Conservation (phyloP, 2,329 filamentous ascomycete genomes). For the Fusarium kyushuense region DNA sequence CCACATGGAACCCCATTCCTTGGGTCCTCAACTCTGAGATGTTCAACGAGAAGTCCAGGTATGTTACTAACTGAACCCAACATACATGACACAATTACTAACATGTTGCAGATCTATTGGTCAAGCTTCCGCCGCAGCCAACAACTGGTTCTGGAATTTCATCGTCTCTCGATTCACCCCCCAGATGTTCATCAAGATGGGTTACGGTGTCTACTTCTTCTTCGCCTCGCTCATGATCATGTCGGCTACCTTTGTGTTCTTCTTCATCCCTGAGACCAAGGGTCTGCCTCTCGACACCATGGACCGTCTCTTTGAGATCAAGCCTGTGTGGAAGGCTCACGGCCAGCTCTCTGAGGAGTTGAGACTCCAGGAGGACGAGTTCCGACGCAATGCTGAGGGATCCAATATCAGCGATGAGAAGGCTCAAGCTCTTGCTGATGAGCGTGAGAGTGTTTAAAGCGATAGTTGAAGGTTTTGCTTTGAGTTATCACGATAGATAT, state of each 20-base stretch:
- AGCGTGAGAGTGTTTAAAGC: neutral
- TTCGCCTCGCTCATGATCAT: constrained; percentile 73
- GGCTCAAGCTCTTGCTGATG: constrained; percentile 4
- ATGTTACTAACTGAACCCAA: accelerated
- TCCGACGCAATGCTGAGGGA: constrained; percentile 47
- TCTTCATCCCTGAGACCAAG: constrained; percentile 75
- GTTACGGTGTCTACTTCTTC: constrained; percentile 76
- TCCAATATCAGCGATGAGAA: constrained; percentile 46
- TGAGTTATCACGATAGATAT: neutral
- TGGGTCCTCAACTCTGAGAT: constrained; percentile 84
- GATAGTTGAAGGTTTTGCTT: neutral
- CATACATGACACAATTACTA: accelerated
- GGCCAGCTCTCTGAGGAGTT: constrained; percentile 59
- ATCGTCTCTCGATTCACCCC: constrained; percentile 76
- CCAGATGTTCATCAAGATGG: constrained; percentile 70
- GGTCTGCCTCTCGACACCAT: constrained; percentile 73
- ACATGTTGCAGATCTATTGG: constrained; percentile 63
- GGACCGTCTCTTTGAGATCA: constrained; percentile 69
- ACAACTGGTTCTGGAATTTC: constrained; percentile 81
- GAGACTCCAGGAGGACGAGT: constrained; percentile 50
- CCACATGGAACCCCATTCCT: constrained; percentile 77
- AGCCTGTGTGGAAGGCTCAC: constrained; percentile 60
- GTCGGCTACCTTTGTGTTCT: constrained; percentile 70
- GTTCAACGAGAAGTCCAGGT: constrained; percentile 71
- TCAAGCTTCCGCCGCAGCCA: constrained; percentile 76